Conservation (phyloP, 2,329 filamentous ascomycete species). For the Fusarium pilosicola region DNA sequence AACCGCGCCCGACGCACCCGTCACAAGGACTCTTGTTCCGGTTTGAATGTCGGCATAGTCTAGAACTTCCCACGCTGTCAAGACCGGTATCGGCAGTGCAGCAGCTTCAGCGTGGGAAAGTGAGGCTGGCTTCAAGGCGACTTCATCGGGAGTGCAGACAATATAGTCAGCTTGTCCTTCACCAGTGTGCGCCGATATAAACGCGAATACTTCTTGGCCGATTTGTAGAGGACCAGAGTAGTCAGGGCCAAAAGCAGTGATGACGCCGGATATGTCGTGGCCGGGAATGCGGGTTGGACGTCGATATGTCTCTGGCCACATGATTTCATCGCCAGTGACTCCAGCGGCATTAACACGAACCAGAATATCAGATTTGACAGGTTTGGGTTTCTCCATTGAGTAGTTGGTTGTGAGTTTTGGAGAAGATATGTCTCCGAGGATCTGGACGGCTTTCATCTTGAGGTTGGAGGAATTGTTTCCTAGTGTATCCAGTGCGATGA, state of each 20-base stretch:
- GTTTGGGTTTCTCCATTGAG: constrained; percentile 28
- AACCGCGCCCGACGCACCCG: constrained; percentile 16
- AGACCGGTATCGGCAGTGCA: neutral
- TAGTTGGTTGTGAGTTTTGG: constrained; percentile 30
- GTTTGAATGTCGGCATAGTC: neutral
- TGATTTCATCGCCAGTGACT: constrained; percentile 49
- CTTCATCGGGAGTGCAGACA: neutral
- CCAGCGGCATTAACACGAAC: constrained; percentile 48
- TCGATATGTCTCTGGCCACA: constrained; percentile 49
- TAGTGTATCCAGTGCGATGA: accelerated
- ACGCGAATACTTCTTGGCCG: neutral
- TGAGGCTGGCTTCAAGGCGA: neutral
- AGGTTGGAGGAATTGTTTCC: too few species aligned
- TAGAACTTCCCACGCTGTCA: constrained; percentile 20
- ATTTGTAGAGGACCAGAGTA: neutral
- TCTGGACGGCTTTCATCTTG: constrained; percentile 49
- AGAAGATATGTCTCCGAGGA: constrained; percentile 39
- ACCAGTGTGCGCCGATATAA: neutral
- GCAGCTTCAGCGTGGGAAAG: constrained; percentile 10
- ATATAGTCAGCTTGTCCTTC: constrained; percentile 13
- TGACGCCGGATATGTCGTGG: constrained; percentile 49
- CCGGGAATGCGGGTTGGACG: constrained; percentile 46
- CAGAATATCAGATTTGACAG: constrained; percentile 39
- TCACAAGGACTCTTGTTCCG: neutral
- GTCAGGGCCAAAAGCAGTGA: constrained; percentile 36